These are phyloP conservation scores for Lipomyces yamadae DNA, from an alignment of 805 yeast genomes.

Conservation along the genomic window DNA sequence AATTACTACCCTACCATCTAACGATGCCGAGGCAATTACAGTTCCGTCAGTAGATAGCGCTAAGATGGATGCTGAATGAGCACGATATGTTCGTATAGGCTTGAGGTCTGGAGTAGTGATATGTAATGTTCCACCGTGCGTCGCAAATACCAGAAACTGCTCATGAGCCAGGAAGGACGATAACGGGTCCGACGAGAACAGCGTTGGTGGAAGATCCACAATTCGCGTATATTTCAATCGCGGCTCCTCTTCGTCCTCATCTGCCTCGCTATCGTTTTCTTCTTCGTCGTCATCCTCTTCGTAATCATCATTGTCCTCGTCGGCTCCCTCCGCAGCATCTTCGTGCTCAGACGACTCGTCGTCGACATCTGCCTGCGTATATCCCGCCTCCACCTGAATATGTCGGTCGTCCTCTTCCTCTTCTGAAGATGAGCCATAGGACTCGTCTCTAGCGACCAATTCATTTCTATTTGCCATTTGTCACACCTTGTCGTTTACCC, in stretches of 20 bases:
- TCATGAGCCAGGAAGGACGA: constrained; percentile 70
- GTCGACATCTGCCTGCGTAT: constrained; percentile 23
- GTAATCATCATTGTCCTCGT: constrained; percentile 30
- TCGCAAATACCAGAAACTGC: constrained; percentile 73
- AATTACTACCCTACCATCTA: constrained; percentile 87
- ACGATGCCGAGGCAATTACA: constrained; percentile 83
- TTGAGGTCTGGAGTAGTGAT: constrained; percentile 64
- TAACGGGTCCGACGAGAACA: constrained; percentile 76
- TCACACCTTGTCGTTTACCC: background rate
- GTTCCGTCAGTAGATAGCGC: constrained; percentile 73
- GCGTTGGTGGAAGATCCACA: constrained; percentile 65
- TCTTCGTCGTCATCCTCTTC: constrained; percentile 37
- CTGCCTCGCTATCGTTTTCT: constrained; percentile 38
- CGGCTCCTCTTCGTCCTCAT: constrained; percentile 60
- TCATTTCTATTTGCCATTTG: constrained; percentile 17
- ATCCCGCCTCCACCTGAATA: constrained; percentile 28
- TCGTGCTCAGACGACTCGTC: constrained; percentile 21
- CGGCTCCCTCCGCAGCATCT: constrained; percentile 13
- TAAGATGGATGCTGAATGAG: constrained; percentile 83
- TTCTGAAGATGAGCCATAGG: constrained; percentile 30
- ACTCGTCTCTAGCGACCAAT: constrained; percentile 28
- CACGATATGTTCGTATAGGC: constrained; percentile 72
- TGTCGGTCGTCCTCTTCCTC: constrained; percentile 28
- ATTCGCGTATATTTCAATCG: constrained; percentile 74
- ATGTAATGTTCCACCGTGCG: constrained; percentile 85